These are phyloP conservation scores for Sclerotinia glacialis DNA, from an alignment of 2,329 filamentous ascomycete species.

Conservation along the genomic window DNA sequence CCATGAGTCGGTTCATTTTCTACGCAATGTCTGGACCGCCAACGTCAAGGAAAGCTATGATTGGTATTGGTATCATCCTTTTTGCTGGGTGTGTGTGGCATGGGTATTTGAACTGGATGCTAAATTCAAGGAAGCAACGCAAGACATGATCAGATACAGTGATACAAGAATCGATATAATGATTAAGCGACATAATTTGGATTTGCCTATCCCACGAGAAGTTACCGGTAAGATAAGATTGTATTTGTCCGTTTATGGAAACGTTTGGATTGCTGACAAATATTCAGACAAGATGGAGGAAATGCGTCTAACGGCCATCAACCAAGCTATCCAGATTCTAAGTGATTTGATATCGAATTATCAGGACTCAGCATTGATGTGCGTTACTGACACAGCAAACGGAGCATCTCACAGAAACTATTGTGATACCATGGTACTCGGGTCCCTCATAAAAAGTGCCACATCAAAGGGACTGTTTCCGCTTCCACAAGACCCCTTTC, in stretches of 20 bases:
- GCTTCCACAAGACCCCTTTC: neutral
- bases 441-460: neutral
- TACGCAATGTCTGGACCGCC: neutral
- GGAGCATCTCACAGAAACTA: neutral
- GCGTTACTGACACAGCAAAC: neutral
- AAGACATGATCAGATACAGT: neutral
- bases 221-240: neutral
- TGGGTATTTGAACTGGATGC: neutral
- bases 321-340: neutral
- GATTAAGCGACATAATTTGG: neutral
- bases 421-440: neutral
- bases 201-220: neutral
- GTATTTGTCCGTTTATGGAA: neutral
- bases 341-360: neutral
- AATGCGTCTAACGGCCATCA: neutral
- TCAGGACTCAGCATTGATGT: neutral
- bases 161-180: neutral
- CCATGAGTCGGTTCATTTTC: neutral
- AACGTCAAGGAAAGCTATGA: accelerated
- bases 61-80: too few species aligned
- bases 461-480: neutral
- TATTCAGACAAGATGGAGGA: neutral
- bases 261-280: neutral
- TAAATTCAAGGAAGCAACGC: neutral
- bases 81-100: neutral